Conservation (phyloP, 257 asterid species). For the Datura wrightii region DNA sequence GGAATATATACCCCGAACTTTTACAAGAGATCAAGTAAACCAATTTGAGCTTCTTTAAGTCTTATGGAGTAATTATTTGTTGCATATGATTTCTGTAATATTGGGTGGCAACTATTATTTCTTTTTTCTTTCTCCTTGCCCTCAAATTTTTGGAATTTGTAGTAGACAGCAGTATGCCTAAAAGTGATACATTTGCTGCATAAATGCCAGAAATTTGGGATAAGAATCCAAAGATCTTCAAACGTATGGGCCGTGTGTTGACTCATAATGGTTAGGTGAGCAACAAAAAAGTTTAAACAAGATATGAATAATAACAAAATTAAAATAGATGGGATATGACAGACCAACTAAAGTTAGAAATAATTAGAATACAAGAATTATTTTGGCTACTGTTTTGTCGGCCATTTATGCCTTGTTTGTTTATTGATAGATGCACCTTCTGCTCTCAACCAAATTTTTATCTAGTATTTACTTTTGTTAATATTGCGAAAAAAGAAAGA, state of each 20-base stretch:
- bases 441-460: neutral
- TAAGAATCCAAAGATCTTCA: neutral
- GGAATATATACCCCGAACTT: neutral
- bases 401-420: neutral
- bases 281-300: neutral
- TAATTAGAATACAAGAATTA: neutral
- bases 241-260: neutral
- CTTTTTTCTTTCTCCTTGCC: neutral
- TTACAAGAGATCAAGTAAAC: neutral
- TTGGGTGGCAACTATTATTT: neutral
- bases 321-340: neutral
- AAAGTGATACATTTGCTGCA: neutral
- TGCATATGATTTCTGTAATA: neutral
- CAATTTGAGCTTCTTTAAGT: neutral
- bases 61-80: neutral
- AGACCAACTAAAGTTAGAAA: neutral
- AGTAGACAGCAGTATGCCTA: neutral
- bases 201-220: neutral
- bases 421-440: neutral
- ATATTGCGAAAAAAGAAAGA: too few species aligned
- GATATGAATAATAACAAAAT: neutral
- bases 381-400: neutral
- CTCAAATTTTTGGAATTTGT: neutral
- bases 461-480: neutral
- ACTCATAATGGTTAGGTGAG: constrained; percentile 7